Percentiles rank a stretch among this genome's conserved stretches.
phyloP scores from a whole-genome alignment of 129 eudicot genomes.

The Chrysanthemum makinoi region DNA sequence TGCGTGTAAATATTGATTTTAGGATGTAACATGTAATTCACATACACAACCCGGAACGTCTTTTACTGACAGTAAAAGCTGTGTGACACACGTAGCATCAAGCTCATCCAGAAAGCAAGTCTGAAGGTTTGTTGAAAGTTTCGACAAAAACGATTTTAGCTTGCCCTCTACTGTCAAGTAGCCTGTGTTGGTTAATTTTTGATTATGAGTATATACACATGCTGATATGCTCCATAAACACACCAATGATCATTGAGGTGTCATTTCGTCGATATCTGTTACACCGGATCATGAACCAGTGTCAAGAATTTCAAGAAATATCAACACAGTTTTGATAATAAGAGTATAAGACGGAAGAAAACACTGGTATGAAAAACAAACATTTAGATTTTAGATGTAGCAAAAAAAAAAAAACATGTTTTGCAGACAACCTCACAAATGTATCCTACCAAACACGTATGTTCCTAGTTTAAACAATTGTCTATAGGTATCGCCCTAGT shows the following conservation, averaged over 20 bases:
- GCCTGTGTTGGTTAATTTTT: too few species aligned
- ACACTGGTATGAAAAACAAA: neutral
- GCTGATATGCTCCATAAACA: too few species aligned
- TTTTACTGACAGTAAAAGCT: too few species aligned
- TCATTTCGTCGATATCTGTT: too few species aligned
- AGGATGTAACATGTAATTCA: neutral
- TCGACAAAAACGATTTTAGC: neutral
- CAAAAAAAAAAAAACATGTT: constrained; percentile 22
- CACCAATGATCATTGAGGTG: too few species aligned
- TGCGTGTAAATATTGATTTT: neutral
- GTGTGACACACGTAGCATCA: too few species aligned
- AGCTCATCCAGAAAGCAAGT: neutral
- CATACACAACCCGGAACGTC: too few species aligned
- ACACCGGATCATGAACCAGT: too few species aligned
- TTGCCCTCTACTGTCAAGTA: too few species aligned
- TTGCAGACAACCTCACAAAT: constrained; percentile 13
- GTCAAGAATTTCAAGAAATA: too few species aligned
- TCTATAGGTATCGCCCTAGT: constrained; percentile 1
- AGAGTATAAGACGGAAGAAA: neutral
- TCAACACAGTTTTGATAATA: too few species aligned
- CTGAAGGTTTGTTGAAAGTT: neutral
- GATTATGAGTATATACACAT: too few species aligned
- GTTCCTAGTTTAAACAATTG: constrained; percentile 14
- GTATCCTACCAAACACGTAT: constrained; percentile 36
- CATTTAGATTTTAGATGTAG: neutral